Percentiles rank a stretch among this genome's conserved stretches.
Evolutionary conservation across 179 eudicot genomes (phyloP).

Genomic region (Kewa caespitosa): DNA sequence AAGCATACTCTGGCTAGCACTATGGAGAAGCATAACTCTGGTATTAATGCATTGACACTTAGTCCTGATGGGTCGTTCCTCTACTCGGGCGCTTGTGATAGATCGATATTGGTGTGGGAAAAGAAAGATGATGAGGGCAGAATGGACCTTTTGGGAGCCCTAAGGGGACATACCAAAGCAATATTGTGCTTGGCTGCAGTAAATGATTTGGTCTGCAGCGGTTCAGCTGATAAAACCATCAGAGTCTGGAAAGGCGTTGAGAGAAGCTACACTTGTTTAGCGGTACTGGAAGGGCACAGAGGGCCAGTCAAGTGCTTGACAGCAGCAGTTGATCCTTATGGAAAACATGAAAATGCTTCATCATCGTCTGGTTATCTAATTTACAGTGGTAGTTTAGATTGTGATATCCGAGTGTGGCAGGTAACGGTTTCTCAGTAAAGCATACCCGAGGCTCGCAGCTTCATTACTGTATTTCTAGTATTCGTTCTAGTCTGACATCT

Average conservation of each 20-base stretch:
- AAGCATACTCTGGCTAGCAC: conserved; percentile 47
- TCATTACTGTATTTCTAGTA: conserved; percentile 15
- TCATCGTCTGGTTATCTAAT: conserved; percentile 43
- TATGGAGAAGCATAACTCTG: conserved; percentile 79
- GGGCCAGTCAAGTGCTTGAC: conserved; percentile 78
- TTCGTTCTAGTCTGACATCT: conserved; percentile 9
- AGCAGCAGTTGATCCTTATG: conserved; percentile 35
- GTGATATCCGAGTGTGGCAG: conserved; percentile 60
- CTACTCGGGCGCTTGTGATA: conserved; percentile 87
- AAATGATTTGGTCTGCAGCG: conserved; percentile 64
- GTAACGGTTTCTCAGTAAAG: conserved; percentile 37
- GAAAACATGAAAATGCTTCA: conserved; percentile 26
- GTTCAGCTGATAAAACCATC: conserved; percentile 88
- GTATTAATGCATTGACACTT: conserved; percentile 76
- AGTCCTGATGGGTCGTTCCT: conserved; percentile 53
- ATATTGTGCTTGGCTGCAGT: conserved; percentile 63
- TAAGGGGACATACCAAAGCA: conserved; percentile 79
- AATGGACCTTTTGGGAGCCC: conserved; percentile 66
- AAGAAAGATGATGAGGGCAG: conserved; percentile 40
- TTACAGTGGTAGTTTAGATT: conserved; percentile 62
- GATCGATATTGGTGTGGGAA: conserved; percentile 88
- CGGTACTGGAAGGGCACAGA: conserved; percentile 66
- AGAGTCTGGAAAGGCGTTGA: conserved; percentile 71
- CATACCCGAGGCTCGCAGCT: conserved; percentile 5
- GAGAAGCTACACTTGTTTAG: conserved; percentile 53